Evolutionary conservation across 2,329 filamentous ascomycete species (phyloP), one percentile per base, ranked within the genome.

Genomic region (Venturia asperata): DNA sequence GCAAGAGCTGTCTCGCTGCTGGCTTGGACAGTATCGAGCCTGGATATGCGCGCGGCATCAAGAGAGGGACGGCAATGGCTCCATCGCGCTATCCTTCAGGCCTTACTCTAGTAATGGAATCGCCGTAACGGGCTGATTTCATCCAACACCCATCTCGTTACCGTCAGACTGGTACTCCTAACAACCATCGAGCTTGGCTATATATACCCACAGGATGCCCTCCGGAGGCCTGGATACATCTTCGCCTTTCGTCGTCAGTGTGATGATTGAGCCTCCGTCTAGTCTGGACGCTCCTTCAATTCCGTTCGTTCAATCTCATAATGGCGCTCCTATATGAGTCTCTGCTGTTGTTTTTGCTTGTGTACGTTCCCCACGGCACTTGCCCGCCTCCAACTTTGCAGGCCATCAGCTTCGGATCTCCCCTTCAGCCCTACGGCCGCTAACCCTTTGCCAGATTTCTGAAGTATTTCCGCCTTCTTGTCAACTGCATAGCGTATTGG

Each of bases 401-500:
- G 30, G 37, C 27, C 37, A 41, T 21, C 34, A 41, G 41, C 21
- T 7, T 21, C 24, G 21, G 34, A 24, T 17, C 58, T 41, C 13
- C n/a, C 58, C n/a, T 24, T 24, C 37, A 61, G 34, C 58, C 41
- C 37, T 41, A 21, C 15, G 27, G 21, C 15, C 21, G 60, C 42
- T 61, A 42, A 45, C 39, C 39, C 5, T 37, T 3, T 61, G 15
- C 1, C 56, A 65, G 64, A 21, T 62, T 65, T 52, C 17, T 65
- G 39, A 89, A 93, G 70, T 97, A 97, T 78, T 72, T 91, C 67
- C 89, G 93, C 69, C 83, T 96, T 70, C 81, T 96, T 71, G 87
- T 96, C 70, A 94, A 97, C 74, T 86, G 90, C 71, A 79, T 90
- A 71, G 75, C 74, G 60, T 91, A 90, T 71, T 92, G 95, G 75